Evolutionary conservation across 495 filamentous ascomycete species (phyloP), one percentile per base, ranked within the genome.

Genomic region (Penicillium coprophilum): DNA sequence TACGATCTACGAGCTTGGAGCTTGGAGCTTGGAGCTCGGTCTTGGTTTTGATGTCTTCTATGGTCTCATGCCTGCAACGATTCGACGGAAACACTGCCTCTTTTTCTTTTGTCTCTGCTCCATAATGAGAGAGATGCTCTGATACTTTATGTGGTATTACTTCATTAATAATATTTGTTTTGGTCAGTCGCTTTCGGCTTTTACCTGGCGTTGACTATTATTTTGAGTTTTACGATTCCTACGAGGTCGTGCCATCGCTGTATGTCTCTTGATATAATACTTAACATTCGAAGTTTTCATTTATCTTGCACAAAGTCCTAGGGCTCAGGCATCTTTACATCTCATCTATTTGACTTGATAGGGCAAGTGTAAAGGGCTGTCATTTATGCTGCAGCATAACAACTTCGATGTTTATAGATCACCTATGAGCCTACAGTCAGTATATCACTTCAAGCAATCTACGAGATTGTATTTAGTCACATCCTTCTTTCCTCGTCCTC

Each of bases 111-210:
- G 9, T 40, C 34, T 47, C 30, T 47, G 15, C 21, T 47, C 23
- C 15, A 21, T 31, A 21, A 21, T 40, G 34, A 8, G 52, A 23
- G 27, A n/a, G 34, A 31, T 23, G 24, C 3, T 46, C 36, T 20
- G 52, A 39, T 54, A 54, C 23, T 46, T 54, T 7, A 39, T 50
- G 55, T 61, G 51, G 45, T 60, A 56, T 19, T 60, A 62, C 40
- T 46, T 64, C 41, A 65, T 59, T 58, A 61, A 66, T 66, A 64
- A 54, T 59, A 55, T 43, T 53, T 27, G 50, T 15, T 54, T 45
- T 51, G 34, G 41, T 61, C 55, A 45, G 50, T 61, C 11, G 31
- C 31, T 20, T 54, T 39, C 6, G 46, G 23, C 24, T 44, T 64
- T 23, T 47, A 50, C 50, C 46, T 56, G 38, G 43, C 48, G 54